phyloP scores from a whole-genome alignment of 2,329 filamentous ascomycete genomes.

The Cryphonectria nitschkei region DNA sequence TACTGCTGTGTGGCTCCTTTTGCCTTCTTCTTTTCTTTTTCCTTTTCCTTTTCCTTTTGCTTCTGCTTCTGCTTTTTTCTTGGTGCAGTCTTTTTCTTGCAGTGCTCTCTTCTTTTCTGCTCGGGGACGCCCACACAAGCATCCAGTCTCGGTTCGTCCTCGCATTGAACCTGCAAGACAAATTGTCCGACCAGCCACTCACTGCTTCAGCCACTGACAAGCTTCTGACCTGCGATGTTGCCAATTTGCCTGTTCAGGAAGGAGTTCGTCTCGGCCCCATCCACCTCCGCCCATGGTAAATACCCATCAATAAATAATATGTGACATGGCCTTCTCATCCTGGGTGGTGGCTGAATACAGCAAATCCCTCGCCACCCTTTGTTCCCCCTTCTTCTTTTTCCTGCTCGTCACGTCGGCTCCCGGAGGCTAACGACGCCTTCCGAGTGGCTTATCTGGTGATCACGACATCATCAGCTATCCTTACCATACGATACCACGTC shows the following conservation, averaged over 20 bases:
- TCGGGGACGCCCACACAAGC: no score
- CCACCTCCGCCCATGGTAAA: neutral
- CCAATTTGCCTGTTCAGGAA: conserved; percentile 8
- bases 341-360: neutral
- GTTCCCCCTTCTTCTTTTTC: neutral
- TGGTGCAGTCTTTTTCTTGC: no score
- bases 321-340: neutral
- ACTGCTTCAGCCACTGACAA: neutral
- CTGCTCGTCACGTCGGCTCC: neutral
- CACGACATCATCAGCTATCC: neutral
- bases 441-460: conserved; percentile 11
- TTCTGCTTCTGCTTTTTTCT: no score
- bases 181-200: neutral
- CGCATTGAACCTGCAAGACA: neutral
- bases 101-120: neutral
- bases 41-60: neutral
- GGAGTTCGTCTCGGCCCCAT: conserved; percentile 6
- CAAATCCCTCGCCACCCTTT: neutral
- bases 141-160: neutral
- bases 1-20: no score
- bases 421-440: conserved; percentile 6
- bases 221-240: neutral
- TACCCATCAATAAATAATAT: neutral
- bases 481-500: conserved; percentile 1
- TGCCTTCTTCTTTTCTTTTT: neutral